Evolutionary conservation across 148 eudicot genomes (phyloP).

Genomic region (Beta vulgaris): DNA sequence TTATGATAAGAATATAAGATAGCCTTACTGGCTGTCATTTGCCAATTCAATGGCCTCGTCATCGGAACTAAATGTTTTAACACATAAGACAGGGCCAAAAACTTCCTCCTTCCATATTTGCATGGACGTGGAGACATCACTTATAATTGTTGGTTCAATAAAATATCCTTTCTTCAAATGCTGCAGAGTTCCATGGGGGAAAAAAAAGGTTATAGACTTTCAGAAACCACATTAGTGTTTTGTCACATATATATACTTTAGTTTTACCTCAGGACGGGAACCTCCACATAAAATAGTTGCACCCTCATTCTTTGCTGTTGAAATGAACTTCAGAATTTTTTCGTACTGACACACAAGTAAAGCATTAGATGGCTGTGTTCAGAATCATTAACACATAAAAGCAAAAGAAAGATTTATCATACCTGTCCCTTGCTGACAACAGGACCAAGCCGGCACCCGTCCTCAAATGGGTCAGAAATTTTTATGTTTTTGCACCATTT

Average conservation of each 20-base stretch:
- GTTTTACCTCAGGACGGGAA: conserved; percentile 73
- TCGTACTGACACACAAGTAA: conserved; percentile 58
- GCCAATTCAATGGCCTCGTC: conserved; percentile 96
- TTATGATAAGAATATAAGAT: background rate
- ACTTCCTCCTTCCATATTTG: conserved; percentile 99
- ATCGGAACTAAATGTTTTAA: conserved; percentile 85
- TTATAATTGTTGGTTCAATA: conserved; percentile 74
- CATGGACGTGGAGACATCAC: conserved; percentile 79
- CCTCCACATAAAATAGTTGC: conserved; percentile 90
- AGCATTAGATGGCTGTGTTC: conserved; percentile 4
- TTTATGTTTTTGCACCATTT: conserved; percentile 87
- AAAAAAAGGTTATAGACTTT: background rate
- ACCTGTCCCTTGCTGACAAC: conserved; percentile 94
- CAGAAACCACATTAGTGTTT: conserved; percentile 2
- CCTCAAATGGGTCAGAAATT: conserved; percentile 91
- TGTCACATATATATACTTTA: background rate
- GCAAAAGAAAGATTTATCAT: conserved; percentile 11
- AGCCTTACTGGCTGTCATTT: conserved; percentile 77
- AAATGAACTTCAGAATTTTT: conserved; percentile 67
- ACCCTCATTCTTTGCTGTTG: conserved; percentile 91
- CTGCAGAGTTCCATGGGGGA: conserved; percentile 41
- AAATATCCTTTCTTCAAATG: conserved; percentile 77
- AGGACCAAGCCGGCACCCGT: conserved; percentile 95
- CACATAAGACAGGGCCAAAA: conserved; percentile 94
- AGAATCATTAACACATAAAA: conserved; percentile 4